Percentiles rank a stretch among this genome's conserved stretches.
These are phyloP conservation scores for Brassica incana DNA, from an alignment of 345 rosid species.

Conservation along the genomic window DNA sequence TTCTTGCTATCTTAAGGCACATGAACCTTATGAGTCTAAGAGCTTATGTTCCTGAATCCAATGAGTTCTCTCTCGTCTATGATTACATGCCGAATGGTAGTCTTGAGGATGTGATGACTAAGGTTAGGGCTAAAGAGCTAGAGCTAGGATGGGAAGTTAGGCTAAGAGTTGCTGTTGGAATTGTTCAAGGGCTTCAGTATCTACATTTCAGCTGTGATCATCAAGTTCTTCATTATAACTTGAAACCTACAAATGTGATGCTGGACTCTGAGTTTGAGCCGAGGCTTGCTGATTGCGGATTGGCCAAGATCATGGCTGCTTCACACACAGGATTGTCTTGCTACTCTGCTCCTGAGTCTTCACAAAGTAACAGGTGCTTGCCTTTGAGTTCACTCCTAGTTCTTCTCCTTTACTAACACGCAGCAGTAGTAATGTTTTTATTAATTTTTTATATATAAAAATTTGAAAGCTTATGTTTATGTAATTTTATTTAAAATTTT, in stretches of 20 bases:
- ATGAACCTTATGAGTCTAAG: slow-evolving; percentile 84
- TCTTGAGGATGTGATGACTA: slow-evolving; percentile 76
- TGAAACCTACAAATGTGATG: slow-evolving; percentile 90
- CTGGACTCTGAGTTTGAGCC: slow-evolving; percentile 91
- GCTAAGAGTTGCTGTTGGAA: slow-evolving; percentile 81
- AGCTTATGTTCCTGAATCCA: slow-evolving; percentile 76
- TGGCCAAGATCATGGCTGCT: slow-evolving; percentile 64
- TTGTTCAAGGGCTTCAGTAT: slow-evolving; percentile 82
- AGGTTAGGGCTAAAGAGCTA: slow-evolving; percentile 60
- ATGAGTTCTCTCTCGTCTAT: slow-evolving; percentile 72
- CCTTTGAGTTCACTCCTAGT: neutral
- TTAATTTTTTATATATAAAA: too few relatives aligned
- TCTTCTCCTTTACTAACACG: slow-evolving; percentile 21
- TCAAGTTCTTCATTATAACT: slow-evolving; percentile 71
- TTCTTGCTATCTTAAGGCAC: slow-evolving; percentile 76
- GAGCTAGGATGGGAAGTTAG: slow-evolving; percentile 82
- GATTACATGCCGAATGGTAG: slow-evolving; percentile 79
- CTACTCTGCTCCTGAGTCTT: slow-evolving; percentile 78
- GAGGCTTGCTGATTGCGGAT: slow-evolving; percentile 72
- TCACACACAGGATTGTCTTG: slow-evolving; percentile 47
- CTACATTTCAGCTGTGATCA: slow-evolving; percentile 66
- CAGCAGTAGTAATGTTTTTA: too few relatives aligned
- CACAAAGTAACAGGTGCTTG: slow-evolving; percentile 68
- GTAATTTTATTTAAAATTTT: too few relatives aligned
- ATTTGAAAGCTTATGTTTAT: too few relatives aligned